Conservation (phyloP, 2,329 filamentous ascomycete species). For the Penicillium sp. region DNA sequence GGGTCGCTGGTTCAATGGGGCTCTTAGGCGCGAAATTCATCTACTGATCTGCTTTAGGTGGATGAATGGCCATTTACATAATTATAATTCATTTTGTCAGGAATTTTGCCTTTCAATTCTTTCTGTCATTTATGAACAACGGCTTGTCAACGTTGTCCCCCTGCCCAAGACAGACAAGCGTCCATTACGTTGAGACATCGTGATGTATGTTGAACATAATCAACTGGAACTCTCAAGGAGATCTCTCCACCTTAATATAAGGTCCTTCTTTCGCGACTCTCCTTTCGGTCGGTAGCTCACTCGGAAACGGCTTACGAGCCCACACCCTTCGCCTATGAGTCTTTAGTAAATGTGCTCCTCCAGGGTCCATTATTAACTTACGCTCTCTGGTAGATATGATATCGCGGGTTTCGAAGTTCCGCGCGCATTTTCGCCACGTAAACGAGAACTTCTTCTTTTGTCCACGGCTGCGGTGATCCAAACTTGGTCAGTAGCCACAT, state of each 20-base stretch:
- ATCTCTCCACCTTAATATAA: background rate
- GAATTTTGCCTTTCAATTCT: no score
- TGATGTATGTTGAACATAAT: background rate
- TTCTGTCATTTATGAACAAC: background rate
- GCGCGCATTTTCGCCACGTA: constrained; percentile 15
- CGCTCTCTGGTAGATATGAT: constrained; percentile 10
- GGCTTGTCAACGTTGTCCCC: background rate
- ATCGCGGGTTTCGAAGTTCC: constrained; percentile 10
- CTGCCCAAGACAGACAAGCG: background rate
- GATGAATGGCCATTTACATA: background rate
- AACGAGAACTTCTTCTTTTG: constrained; percentile 13
- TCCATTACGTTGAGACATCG: background rate
- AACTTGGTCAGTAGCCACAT: constrained; percentile 15
- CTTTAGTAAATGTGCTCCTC: background rate
- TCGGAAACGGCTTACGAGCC: background rate
- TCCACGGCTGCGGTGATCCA: constrained; percentile 16
- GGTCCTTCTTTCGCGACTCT: background rate
- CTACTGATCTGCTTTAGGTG: constrained; percentile 1
- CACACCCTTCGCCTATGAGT: constrained; percentile 1
- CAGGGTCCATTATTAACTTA: background rate
- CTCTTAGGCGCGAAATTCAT: constrained; percentile 5
- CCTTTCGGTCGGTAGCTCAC: background rate
- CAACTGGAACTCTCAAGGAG: background rate
- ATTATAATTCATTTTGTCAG: background rate
- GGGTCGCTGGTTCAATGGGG: constrained; percentile 8